These are phyloP conservation scores for Chaetomidium leptoderma DNA, from an alignment of 495 filamentous ascomycete species.

Conservation along the genomic window DNA sequence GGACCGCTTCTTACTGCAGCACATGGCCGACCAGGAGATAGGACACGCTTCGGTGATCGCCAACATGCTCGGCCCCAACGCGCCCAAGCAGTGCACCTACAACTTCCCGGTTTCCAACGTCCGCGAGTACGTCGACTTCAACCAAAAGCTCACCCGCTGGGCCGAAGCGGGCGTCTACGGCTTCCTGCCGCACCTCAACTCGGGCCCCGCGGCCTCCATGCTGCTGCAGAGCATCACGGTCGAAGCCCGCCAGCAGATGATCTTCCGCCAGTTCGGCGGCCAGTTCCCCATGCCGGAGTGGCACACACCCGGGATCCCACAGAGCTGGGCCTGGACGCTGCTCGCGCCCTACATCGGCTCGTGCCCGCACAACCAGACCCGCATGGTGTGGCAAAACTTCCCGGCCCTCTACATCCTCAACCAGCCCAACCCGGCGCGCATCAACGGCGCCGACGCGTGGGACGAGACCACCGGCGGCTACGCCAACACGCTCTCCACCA, in stretches of 20 bases:
- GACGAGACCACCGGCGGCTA: conserved; percentile 54
- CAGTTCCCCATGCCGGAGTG: conserved; percentile 82
- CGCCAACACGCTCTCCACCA: conserved; percentile 38
- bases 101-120: conserved; percentile 78
- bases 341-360: conserved; percentile 79
- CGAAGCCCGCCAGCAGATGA: conserved; percentile 85
- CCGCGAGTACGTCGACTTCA: conserved; percentile 78
- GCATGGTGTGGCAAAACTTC: conserved; percentile 86
- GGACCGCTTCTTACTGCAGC: conserved; percentile 68
- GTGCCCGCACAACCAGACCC: conserved; percentile 70
- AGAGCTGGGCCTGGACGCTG: conserved; percentile 83
- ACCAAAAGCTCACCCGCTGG: conserved; percentile 77
- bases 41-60: conserved; percentile 74
- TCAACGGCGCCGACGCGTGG: conserved; percentile 51
- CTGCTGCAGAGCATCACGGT: conserved; percentile 73
- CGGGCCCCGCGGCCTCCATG: conserved; percentile 66
- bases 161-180: conserved; percentile 83
- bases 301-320: conserved; percentile 77
- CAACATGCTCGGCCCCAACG: conserved; percentile 75
- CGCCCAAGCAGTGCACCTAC: conserved; percentile 72
- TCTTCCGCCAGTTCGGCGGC: conserved; percentile 81
- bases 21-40: conserved; percentile 82
- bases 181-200: conserved; percentile 76
- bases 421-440: conserved; percentile 65
- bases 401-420: conserved; percentile 69